Percentiles rank a stretch among this genome's conserved stretches.
Evolutionary conservation across 2,329 filamentous ascomycete genomes (phyloP).

Genomic region (Septoria petroselini): DNA sequence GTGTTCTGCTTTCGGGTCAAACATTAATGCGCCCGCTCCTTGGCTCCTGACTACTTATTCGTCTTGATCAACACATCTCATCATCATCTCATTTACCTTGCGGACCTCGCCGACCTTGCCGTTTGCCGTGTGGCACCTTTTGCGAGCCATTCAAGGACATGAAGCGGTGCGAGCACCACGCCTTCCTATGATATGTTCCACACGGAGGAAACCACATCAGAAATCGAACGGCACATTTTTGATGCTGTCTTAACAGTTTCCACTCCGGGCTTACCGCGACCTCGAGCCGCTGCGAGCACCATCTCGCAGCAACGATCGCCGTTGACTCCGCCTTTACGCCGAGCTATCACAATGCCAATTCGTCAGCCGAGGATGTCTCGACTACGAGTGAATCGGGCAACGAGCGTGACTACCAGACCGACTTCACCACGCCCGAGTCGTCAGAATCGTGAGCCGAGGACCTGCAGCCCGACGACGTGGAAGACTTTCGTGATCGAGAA

Average conservation of each 20-base stretch:
- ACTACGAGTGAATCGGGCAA: constrained; percentile 36
- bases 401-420: constrained; percentile 37
- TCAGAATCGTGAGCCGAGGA: constrained; percentile 35
- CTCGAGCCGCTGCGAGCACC: constrained; percentile 18
- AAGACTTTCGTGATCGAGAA: constrained; percentile 41
- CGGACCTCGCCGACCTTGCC: too few relatives aligned
- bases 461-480: constrained; percentile 39
- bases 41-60: too few relatives aligned
- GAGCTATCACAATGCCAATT: constrained; percentile 22
- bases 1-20: too few relatives aligned
- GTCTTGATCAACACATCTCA: too few relatives aligned
- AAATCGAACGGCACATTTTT: constrained; percentile 28
- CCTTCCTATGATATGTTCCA: background rate
- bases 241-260: constrained; percentile 22
- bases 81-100: background rate
- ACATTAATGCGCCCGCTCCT: too few relatives aligned
- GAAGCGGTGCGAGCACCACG: background rate
- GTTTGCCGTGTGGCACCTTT: constrained; percentile 1
- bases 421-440: constrained; percentile 37
- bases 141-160: background rate
- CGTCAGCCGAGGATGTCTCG: constrained; percentile 35
- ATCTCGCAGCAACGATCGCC: constrained; percentile 19
- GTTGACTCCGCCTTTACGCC: constrained; percentile 22
- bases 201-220: constrained; percentile 19
- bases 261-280: constrained; percentile 17